Evolutionary conservation across 345 rosid genomes (phyloP).

Genomic region (Camelina neglecta): DNA sequence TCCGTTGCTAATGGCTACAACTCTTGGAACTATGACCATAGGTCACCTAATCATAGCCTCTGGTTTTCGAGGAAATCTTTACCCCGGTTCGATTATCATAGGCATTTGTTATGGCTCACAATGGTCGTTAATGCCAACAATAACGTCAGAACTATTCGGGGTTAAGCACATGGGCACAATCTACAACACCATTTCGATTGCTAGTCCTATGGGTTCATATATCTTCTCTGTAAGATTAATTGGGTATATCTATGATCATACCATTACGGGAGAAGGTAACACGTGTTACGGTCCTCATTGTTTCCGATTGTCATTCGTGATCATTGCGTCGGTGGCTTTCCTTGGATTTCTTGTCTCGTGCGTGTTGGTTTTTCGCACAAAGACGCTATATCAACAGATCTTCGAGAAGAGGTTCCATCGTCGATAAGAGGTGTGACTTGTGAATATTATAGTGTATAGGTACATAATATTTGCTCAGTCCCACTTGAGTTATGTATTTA

Average conservation of each 20-base stretch:
- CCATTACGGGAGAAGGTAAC: slow-evolving; percentile 48
- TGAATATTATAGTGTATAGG: neutral
- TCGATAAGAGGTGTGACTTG: neutral
- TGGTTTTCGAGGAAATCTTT: slow-evolving; percentile 63
- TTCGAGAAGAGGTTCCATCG: slow-evolving; percentile 52
- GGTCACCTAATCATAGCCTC: slow-evolving; percentile 70
- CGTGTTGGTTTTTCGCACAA: slow-evolving; percentile 60
- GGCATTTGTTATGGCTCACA: slow-evolving; percentile 81
- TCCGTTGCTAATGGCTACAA: slow-evolving; percentile 68
- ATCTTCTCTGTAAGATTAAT: slow-evolving; percentile 77
- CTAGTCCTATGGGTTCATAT: slow-evolving; percentile 85
- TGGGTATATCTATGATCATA: slow-evolving; percentile 71
- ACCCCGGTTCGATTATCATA: slow-evolving; percentile 64
- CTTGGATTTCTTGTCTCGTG: slow-evolving; percentile 62
- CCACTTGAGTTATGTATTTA: slow-evolving; percentile 5
- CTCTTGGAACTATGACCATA: slow-evolving; percentile 56
- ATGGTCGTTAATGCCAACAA: slow-evolving; percentile 84
- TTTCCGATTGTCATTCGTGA: slow-evolving; percentile 68
- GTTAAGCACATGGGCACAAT: slow-evolving; percentile 85
- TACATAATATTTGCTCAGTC: slow-evolving; percentile 4
- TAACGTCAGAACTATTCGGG: slow-evolving; percentile 76
- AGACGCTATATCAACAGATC: slow-evolving; percentile 56
- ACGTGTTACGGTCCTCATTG: slow-evolving; percentile 70
- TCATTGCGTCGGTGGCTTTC: slow-evolving; percentile 67
- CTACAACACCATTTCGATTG: slow-evolving; percentile 71